These are phyloP conservation scores for Priceomyces melissophilus DNA, from an alignment of 805 yeast genomes.

Conservation along the genomic window DNA sequence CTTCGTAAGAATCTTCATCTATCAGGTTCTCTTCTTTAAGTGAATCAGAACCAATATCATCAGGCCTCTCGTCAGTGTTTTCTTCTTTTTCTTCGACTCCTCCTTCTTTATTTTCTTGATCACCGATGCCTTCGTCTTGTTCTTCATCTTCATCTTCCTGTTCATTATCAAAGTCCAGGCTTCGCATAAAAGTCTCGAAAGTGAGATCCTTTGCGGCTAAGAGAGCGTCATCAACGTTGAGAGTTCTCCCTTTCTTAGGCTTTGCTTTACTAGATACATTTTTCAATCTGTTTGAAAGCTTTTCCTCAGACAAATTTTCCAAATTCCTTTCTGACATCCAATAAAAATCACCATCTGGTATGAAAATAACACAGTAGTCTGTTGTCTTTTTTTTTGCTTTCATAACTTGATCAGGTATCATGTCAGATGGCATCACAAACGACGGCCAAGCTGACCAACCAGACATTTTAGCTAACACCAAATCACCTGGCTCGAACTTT, in stretches of 20 bases:
- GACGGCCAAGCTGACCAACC: slow-evolving; percentile 51
- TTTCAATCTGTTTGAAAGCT: slow-evolving; percentile 24
- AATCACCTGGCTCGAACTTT: slow-evolving; percentile 28
- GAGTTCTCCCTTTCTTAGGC: slow-evolving; percentile 23
- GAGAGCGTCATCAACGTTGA: slow-evolving; percentile 34
- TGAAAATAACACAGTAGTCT: slow-evolving; percentile 40
- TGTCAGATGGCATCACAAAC: slow-evolving; percentile 39
- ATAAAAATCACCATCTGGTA: slow-evolving; percentile 44
- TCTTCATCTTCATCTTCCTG: slow-evolving; percentile 14
- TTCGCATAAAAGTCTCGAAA: slow-evolving; percentile 35
- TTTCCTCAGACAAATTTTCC: slow-evolving; percentile 27
- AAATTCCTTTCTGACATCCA: slow-evolving; percentile 42
- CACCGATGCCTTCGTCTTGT: slow-evolving; percentile 20
- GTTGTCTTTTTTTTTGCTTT: slow-evolving; percentile 34
- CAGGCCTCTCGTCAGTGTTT: slow-evolving; percentile 11
- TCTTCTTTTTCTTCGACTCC: slow-evolving; percentile 25
- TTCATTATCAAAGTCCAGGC: slow-evolving; percentile 20
- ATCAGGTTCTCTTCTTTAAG: slow-evolving; percentile 2
- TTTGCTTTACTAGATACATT: slow-evolving; percentile 23
- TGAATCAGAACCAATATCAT: not conserved
- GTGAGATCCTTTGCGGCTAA: slow-evolving; percentile 34
- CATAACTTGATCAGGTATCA: slow-evolving; percentile 34
- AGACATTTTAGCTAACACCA: slow-evolving; percentile 44
- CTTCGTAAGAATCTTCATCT: not conserved
- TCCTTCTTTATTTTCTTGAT: slow-evolving; percentile 21